A percentile compares a stretch with the other conserved stretches of the same genome.
phyloP scores from a whole-genome alignment of 2,329 filamentous ascomycete genomes.

The Curvularia eragrostidis region DNA sequence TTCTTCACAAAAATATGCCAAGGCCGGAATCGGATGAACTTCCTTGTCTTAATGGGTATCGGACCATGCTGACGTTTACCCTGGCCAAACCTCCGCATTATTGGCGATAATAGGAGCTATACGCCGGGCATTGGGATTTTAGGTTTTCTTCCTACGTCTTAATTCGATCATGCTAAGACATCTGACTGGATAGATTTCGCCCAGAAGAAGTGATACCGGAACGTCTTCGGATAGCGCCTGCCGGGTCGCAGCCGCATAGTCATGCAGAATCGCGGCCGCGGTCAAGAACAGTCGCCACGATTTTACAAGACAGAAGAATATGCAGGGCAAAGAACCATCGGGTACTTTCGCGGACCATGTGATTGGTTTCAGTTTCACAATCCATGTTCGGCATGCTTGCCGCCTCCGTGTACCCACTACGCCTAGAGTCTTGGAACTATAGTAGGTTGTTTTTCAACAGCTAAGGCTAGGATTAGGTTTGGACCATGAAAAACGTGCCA shows the following conservation, averaged over 20 bases:
- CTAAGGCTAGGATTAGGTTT: not conserved
- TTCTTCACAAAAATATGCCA: not conserved
- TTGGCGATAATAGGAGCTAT: not conserved
- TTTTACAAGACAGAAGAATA: conserved; percentile 5
- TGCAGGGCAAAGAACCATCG: conserved; percentile 10
- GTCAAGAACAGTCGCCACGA: conserved; percentile 10
- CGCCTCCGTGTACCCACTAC: not conserved
- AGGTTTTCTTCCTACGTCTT: not conserved
- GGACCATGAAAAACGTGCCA: not conserved
- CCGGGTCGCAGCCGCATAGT: conserved; percentile 3
- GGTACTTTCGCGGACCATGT: conserved; percentile 10
- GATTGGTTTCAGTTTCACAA: conserved; percentile 8
- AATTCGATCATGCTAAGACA: not conserved
- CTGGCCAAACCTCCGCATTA: not conserved
- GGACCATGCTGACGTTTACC: not conserved
- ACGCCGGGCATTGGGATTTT: not conserved
- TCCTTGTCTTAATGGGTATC: not conserved
- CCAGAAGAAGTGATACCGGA: conserved; percentile 16
- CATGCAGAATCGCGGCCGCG: conserved; percentile 13
- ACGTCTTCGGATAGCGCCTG: not conserved
- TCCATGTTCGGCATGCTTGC: conserved; percentile 1
- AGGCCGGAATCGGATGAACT: not conserved
- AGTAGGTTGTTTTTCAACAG: not conserved
- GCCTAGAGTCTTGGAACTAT: conserved; percentile 2
- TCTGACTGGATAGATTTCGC: conserved; percentile 9